phyloP scores from a whole-genome alignment of 192 early-diverging fungal genomes.

The Entomortierella beljakovae region DNA sequence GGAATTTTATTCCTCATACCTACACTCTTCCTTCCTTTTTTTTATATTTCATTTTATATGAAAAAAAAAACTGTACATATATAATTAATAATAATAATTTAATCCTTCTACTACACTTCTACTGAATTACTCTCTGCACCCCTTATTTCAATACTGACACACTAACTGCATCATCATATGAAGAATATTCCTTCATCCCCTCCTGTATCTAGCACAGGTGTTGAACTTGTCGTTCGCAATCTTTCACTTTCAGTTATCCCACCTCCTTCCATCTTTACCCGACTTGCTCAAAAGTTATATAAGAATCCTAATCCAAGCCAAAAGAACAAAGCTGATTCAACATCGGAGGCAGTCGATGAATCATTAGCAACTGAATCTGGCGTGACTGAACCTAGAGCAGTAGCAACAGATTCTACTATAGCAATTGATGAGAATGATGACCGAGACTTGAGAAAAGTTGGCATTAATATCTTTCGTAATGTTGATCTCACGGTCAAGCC shows the following conservation, averaged over 20 bases:
- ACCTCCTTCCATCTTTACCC: conserved; percentile 38
- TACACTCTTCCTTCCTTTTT: no score
- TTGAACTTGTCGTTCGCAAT: conserved; percentile 40
- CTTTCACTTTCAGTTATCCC: conserved; percentile 53
- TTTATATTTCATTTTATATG: no score
- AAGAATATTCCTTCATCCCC: not conserved
- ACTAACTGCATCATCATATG: no score
- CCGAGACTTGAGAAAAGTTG: conserved; percentile 37
- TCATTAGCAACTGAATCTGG: not conserved
- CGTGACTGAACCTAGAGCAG: not conserved
- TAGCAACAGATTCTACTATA: not conserved
- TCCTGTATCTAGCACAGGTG: conserved; percentile 1
- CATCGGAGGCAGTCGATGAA: not conserved
- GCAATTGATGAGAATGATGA: conserved; percentile 6
- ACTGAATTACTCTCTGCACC: no score
- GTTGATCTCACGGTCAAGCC: conserved; percentile 48
- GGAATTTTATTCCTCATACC: no score
- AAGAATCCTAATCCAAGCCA: conserved; percentile 11
- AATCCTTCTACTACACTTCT: no score
- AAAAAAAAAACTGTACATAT: no score
- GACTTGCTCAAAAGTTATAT: conserved; percentile 22
- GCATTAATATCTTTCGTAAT: conserved; percentile 45
- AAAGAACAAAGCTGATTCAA: not conserved
- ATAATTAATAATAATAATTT: no score
- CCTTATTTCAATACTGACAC: no score